Percentiles rank a stretch among this genome's conserved stretches.
Evolutionary conservation across 148 eudicot species (phyloP).

Genomic region (Polygonum maritimum): DNA sequence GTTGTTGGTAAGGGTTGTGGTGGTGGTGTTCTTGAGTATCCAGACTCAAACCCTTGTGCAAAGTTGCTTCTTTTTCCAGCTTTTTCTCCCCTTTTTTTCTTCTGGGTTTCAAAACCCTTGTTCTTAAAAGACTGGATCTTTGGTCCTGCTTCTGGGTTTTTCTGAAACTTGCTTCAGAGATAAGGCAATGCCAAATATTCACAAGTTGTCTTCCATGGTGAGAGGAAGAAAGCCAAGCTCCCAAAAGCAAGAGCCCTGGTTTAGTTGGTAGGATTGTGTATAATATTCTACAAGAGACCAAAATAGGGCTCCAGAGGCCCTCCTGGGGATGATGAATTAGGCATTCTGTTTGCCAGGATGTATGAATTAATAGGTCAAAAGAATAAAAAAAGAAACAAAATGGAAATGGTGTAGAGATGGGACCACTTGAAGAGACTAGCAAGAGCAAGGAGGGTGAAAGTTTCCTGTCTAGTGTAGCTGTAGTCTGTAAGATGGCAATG

Average conservation of each 20-base stretch:
- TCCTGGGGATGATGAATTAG: neutral
- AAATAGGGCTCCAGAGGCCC: neutral
- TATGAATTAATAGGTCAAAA: neutral
- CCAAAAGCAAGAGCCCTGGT: slow-evolving; percentile 2
- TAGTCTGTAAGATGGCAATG: neutral
- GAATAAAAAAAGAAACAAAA: neutral
- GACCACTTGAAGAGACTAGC: slow-evolving; percentile 1
- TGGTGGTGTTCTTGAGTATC: slow-evolving; percentile 42
- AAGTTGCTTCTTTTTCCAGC: slow-evolving; percentile 42
- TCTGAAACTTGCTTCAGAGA: neutral
- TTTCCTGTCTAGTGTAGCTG: neutral
- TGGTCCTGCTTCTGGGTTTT: neutral
- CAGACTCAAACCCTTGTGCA: slow-evolving; percentile 43
- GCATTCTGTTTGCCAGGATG: slow-evolving; percentile 2
- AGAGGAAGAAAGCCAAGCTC: neutral
- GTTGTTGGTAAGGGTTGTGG: slow-evolving; percentile 8
- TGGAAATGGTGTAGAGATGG: neutral
- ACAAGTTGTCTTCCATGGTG: neutral
- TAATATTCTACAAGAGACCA: neutral
- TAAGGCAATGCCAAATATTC: neutral
- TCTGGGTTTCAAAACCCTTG: slow-evolving; percentile 1
- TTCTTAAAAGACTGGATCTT: too few relatives aligned
- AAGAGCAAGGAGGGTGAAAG: neutral
- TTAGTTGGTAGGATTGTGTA: neutral
- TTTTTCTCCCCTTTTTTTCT: slow-evolving; percentile 8